These are phyloP conservation scores for maize (Zea mays) DNA, from an alignment of 176 grass and related monocot genomes.

Conservation along the genomic window DNA sequence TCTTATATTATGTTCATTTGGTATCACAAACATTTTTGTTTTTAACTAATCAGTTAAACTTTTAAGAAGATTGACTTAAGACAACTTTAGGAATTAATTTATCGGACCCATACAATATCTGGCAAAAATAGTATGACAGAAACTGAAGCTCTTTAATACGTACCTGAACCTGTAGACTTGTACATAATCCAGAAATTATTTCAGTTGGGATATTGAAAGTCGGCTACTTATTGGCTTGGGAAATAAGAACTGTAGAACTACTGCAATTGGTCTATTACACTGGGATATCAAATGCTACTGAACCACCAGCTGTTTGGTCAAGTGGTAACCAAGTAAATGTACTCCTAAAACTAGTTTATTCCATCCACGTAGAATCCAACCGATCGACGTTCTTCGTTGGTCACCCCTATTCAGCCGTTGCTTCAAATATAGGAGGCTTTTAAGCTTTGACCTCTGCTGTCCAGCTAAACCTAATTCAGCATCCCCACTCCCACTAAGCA, in stretches of 20 bases:
- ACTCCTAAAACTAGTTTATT: not conserved
- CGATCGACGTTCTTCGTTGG: too few relatives aligned
- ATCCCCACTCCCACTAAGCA: not conserved
- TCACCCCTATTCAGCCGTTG: not conserved
- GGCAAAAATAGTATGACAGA: not conserved
- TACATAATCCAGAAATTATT: not conserved
- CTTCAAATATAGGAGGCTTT: not conserved
- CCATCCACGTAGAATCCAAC: slow-evolving; percentile 30
- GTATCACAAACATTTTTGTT: not conserved
- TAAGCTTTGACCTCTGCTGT: not conserved
- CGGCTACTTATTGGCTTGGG: not conserved
- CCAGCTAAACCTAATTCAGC: slow-evolving; percentile 38
- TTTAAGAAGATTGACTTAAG: not conserved
- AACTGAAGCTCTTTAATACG: not conserved
- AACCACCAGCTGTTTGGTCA: not conserved
- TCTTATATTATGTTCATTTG: not conserved
- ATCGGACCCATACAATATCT: not conserved
- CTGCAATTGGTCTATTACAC: not conserved
- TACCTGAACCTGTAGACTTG: not conserved
- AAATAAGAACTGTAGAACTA: not conserved
- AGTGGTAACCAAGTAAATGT: not conserved
- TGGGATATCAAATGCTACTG: not conserved
- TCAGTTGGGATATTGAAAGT: not conserved
- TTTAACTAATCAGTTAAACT: not conserved
- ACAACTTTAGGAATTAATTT: not conserved